Percentiles rank a stretch among this genome's conserved stretches.
phyloP scores from a whole-genome alignment of 1,284 basidiomycete genomes.

The Phenoliferia sp. region DNA sequence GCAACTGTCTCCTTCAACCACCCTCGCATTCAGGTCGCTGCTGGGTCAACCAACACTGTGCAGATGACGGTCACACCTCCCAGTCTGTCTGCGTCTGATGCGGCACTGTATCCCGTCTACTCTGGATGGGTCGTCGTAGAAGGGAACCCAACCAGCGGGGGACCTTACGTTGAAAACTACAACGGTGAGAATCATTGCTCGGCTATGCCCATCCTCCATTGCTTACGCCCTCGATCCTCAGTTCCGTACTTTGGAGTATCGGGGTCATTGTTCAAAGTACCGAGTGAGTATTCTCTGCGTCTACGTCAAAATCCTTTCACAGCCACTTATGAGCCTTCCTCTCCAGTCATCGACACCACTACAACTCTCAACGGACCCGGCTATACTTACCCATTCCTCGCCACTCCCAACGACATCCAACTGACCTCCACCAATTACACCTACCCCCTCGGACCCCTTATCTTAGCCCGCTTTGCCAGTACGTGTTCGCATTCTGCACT shows the following conservation, averaged over 20 bases:
- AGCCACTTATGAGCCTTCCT: not conserved
- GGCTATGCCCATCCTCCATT: no score
- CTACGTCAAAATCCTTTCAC: no score
- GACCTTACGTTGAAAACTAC: not conserved
- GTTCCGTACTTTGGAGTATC: constrained; percentile 32
- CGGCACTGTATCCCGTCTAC: constrained; percentile 27
- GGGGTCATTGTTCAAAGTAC: constrained; percentile 28
- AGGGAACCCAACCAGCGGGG: not conserved
- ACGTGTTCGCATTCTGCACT: not conserved
- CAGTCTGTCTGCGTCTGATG: not conserved
- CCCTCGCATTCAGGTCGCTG: not conserved
- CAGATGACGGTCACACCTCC: constrained; percentile 11
- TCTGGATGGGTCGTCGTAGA: constrained; percentile 25
- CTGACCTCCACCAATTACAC: constrained; percentile 3
- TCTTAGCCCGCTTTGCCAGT: constrained; percentile 1
- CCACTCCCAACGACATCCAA: constrained; percentile 5
- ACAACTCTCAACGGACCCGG: constrained; percentile 1
- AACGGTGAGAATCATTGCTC: not conserved
- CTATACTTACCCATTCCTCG: constrained; percentile 20
- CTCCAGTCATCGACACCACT: constrained; percentile 29
- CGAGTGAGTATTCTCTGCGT: not conserved
- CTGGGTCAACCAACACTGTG: constrained; percentile 4
- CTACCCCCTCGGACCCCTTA: not conserved
- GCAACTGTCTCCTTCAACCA: constrained; percentile 10
- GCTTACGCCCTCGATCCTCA: not conserved